These are phyloP conservation scores for Allodekkera sacchari DNA, from an alignment of 805 yeast species.

Conservation along the genomic window DNA sequence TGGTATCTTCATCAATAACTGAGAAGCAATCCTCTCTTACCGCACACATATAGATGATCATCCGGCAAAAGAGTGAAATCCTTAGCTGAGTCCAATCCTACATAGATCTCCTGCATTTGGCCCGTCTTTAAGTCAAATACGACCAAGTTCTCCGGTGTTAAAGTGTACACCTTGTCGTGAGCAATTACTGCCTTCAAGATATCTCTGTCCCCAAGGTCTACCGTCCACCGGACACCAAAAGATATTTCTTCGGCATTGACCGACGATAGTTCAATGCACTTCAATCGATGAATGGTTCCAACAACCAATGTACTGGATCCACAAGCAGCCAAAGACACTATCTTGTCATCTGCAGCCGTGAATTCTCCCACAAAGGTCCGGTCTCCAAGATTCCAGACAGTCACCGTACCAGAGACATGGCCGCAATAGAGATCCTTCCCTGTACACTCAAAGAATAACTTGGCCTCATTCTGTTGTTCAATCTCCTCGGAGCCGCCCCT, in stretches of 20 bases:
- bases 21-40: constrained; percentile 7
- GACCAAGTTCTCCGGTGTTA: constrained; percentile 6
- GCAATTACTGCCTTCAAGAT: background rate
- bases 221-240: background rate
- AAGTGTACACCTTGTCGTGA: constrained; percentile 3
- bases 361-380: constrained; percentile 17
- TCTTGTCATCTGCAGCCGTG: constrained; percentile 4
- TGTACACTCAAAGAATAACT: constrained; percentile 37
- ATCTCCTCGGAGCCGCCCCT: background rate
- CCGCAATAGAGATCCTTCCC: constrained; percentile 38
- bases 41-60: constrained; percentile 6
- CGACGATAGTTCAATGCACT: too few relatives aligned
- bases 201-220: background rate
- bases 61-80: constrained; percentile 5
- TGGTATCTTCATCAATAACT: too few relatives aligned
- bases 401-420: constrained; percentile 30
- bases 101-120: constrained; percentile 4
- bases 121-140: constrained; percentile 7
- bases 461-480: constrained; percentile 1
- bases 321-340: too few relatives aligned
- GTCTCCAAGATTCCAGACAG: constrained; percentile 33
- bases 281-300: too few relatives aligned
- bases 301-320: constrained; percentile 8
- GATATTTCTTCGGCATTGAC: background rate
- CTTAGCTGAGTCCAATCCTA: constrained; percentile 8